A percentile compares a stretch with the other conserved stretches of the same genome.
Evolutionary conservation across 768 basidiomycete species (phyloP).

Genomic region (Dacryopinax primogenitus): DNA sequence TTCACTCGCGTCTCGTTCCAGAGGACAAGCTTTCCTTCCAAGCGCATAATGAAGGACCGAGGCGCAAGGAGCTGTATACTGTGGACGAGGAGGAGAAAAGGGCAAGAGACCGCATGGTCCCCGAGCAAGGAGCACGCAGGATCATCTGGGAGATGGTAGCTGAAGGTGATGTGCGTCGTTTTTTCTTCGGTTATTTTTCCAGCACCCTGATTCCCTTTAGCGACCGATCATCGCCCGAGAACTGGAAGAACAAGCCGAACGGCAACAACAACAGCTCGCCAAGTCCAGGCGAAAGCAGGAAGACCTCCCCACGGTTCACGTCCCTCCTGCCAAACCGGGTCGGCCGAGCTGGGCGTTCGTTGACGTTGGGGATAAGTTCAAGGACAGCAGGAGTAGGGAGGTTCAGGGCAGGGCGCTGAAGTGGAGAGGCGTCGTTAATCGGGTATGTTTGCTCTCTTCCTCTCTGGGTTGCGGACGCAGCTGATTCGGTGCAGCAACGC

Average conservation of each 20-base stretch:
- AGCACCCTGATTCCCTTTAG: slow-evolving; percentile 28
- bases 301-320: slow-evolving; percentile 27
- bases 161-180: slow-evolving; percentile 46
- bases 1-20: too few species aligned
- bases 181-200: too few species aligned
- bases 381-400: slow-evolving; percentile 42
- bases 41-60: slow-evolving; percentile 17
- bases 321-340: slow-evolving; percentile 12
- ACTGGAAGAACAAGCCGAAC: slow-evolving; percentile 38
- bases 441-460: slow-evolving; percentile 8
- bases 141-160: slow-evolving; percentile 68
- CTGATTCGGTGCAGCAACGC: background rate
- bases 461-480: background rate
- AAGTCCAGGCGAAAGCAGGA: slow-evolving; percentile 30
- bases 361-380: slow-evolving; percentile 60
- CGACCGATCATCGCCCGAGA: slow-evolving; percentile 48
- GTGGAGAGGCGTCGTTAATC: slow-evolving; percentile 27
- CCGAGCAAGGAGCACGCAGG: slow-evolving; percentile 56
- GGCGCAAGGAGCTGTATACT: background rate
- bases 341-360: slow-evolving; percentile 52
- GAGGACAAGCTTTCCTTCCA: too few species aligned
- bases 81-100: slow-evolving; percentile 35
- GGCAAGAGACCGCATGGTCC: slow-evolving; percentile 26
- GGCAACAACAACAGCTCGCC: slow-evolving; percentile 27
- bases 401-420: slow-evolving; percentile 40